Evolutionary conservation across 768 basidiomycete species (phyloP), one percentile per base, ranked within the genome.

Genomic region (Filobasidium floriforme): DNA sequence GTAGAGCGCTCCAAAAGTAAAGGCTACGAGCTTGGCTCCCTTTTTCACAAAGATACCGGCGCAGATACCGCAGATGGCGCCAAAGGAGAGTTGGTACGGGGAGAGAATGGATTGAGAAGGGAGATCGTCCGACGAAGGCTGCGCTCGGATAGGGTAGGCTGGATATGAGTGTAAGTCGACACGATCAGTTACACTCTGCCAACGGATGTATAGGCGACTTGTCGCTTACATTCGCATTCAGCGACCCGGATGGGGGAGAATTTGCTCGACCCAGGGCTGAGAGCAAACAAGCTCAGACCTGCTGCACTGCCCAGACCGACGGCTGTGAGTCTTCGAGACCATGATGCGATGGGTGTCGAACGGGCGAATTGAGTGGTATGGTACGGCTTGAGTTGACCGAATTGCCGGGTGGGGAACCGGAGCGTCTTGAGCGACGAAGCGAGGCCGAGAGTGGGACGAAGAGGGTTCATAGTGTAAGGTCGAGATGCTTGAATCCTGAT

Each of bases 11-110:
- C 94, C 94, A n/a, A 96, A 79, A 51, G 88, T 75, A 80, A 91
- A 92, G 0, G 92, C 94, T 12, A 87, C 78, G 1, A 85, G 82
- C 76, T 87, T 89, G 9, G 87, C 85, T n/a, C 94, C 93, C 78
- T 94, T 97, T 80, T 96, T 97, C 71, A 94, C 82, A 74, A 98
- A 98, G 0, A 98, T 83, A 0, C 94, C 94, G 0, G 90, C 86
- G 73, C 91, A 96, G 49, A 98, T 75, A 0, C 94, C 94, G 64
- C 87, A 85, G 0, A 89, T 86, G 5, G 91, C 89, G 12, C 94
- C 94, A 75, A 97, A 97, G 0, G 86, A 82, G 29, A 98, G 84
- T 70, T 94, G 88, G 73, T 88, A 88, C 22, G 85, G 65, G 63
- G 86, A 89, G n/a, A 96, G 81, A 0, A 85, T 83, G n/a, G 91